Percentiles rank a stretch among this genome's conserved stretches.
phyloP scores from a whole-genome alignment of 805 yeast species.

The Pichia kluyveri region DNA sequence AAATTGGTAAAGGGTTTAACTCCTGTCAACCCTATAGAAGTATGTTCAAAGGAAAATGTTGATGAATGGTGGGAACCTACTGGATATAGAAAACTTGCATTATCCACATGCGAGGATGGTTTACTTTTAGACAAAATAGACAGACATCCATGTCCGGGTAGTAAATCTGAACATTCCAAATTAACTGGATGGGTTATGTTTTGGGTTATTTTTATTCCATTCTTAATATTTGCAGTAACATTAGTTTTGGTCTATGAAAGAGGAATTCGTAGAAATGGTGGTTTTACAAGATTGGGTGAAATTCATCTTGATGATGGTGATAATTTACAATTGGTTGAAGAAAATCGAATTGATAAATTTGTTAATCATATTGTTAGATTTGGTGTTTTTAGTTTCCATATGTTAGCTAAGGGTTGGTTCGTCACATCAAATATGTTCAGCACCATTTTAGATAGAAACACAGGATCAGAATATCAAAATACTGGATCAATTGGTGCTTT shows the following conservation, averaged over 20 bases:
- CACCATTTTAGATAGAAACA: constrained; percentile 16
- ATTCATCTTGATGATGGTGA: constrained; percentile 76
- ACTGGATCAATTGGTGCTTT: constrained; percentile 19
- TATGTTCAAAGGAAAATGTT: constrained; percentile 46
- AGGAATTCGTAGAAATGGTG: constrained; percentile 74
- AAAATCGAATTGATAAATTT: constrained; percentile 48
- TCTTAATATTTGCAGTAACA: constrained; percentile 42
- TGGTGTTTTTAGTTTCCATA: constrained; percentile 34
- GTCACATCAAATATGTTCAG: background rate
- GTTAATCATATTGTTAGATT: constrained; percentile 51
- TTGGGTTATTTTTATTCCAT: constrained; percentile 48
- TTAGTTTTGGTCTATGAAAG: constrained; percentile 67
- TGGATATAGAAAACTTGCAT: constrained; percentile 81
- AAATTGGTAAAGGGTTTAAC: constrained; percentile 65
- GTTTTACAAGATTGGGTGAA: constrained; percentile 71
- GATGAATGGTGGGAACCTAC: constrained; percentile 80
- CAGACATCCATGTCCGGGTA: constrained; percentile 83
- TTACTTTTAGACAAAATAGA: constrained; percentile 55
- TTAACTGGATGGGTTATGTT: constrained; percentile 47
- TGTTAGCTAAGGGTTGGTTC: constrained; percentile 7
- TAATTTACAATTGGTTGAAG: constrained; percentile 42
- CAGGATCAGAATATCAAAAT: constrained; percentile 11
- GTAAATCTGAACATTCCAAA: constrained; percentile 50
- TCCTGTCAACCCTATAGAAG: constrained; percentile 54
- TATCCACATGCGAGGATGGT: constrained; percentile 84